phyloP scores from a whole-genome alignment of 352 stramenopile genomes.

The Pythium angustatum region DNA sequence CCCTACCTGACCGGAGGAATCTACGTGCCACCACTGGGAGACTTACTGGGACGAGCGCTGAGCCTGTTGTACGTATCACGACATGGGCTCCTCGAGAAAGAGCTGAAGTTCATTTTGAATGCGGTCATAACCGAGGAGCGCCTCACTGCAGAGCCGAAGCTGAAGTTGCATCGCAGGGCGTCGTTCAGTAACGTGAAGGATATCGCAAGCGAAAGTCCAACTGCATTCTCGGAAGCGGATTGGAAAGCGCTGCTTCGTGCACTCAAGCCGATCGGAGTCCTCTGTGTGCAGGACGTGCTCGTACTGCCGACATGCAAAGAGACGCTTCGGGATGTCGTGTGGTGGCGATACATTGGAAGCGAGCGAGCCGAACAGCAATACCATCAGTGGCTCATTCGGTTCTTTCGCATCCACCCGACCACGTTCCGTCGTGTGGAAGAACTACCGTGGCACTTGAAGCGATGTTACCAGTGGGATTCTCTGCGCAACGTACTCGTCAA shows the following conservation, averaged over 20 bases:
- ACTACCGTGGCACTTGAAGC: constrained; percentile 91
- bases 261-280: constrained; percentile 65
- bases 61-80: constrained; percentile 88
- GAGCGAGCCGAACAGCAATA: constrained; percentile 68
- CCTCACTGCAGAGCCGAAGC: constrained; percentile 9
- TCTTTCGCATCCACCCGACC: constrained; percentile 79
- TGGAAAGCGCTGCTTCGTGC: constrained; percentile 78
- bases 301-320: constrained; percentile 89
- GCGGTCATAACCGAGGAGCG: constrained; percentile 52
- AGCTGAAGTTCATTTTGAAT: constrained; percentile 82
- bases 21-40: constrained; percentile 52
- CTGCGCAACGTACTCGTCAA: constrained; percentile 89
- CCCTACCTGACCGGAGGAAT: constrained; percentile 67
- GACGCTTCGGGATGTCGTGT: constrained; percentile 85
- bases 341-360: constrained; percentile 83
- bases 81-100: constrained; percentile 86
- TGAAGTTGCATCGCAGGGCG: constrained; percentile 31
- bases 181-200: constrained; percentile 38
- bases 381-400: constrained; percentile 83
- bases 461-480: constrained; percentile 85
- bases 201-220: constrained; percentile 30
- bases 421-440: constrained; percentile 87
- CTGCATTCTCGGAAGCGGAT: constrained; percentile 63
- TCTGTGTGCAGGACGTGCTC: constrained; percentile 86
- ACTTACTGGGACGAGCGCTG: constrained; percentile 78